Evolutionary conservation across 1,284 basidiomycete species (phyloP), one percentile per base, ranked within the genome.

Genomic region (Earliella scabrosa): DNA sequence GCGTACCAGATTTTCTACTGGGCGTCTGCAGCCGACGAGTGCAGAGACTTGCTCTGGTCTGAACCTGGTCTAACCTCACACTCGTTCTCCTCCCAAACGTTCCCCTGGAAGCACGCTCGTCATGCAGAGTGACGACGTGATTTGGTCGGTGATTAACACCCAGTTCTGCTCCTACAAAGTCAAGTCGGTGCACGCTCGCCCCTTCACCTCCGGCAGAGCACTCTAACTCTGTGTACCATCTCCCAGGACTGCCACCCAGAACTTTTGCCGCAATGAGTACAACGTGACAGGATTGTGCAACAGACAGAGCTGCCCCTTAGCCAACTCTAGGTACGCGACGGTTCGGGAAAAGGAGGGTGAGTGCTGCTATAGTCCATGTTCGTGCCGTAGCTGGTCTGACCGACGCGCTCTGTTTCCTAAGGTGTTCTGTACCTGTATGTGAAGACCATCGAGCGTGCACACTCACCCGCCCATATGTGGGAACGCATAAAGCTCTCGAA

Each of bases 201-300:
- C 29, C 14, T 35, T 27, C 18, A 32, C 24, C 20, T 18, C 20
- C 13, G 9, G 23, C 29, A 31, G 13, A 13, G 34, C 24, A 16
- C 11, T 4, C 34, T 24, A 20, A 35, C 45, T 32, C 24, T 16
- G 7, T 38, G 34, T 27, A 10, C n/a, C 35, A 14, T 8, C 11
- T 35, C 45, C 9, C 71, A 97, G 95, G 75, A 95, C 95, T 1
- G 79, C 87, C 1, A 97, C 93, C 1, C 95, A 97, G 75, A 98
- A 97, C 70, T 98, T 99, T 77, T 99, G 97, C 76, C 82, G 96
- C 48, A 99, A 99, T 75, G 95, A 98, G 74, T 98, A 97, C 81
- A 99, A 99, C 75, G 87, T 98, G 32, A 97, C 96, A 1, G 97
- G 97, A n/a, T 82, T 98, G 65, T 99, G 97, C 76, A 95, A 89